Base-by-base conservation (phyloP, 1,139 yeast species). In the Kodamaea sp. region DNA sequence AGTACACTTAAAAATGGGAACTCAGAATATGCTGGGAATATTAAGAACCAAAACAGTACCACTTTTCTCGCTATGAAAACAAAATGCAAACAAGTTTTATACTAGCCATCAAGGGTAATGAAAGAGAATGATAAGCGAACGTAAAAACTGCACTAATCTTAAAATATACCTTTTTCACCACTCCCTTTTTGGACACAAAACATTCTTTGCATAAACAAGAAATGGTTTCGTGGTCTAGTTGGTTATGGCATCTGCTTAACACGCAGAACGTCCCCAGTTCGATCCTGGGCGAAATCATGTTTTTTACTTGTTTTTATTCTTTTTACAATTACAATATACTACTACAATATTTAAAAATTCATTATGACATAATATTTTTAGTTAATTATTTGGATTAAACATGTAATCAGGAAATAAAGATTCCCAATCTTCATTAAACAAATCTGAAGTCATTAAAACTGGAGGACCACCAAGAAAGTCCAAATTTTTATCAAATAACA, bases 181-280 rank as follows among this genome's bases (percentile, higher is more conserved):
- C 20, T 15, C 20, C 4, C 4, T 15, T 4, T 15, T 15, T 4
- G 3, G 4, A 4, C 20, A n/a, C 20, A 15, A 15, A 3, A 15
- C n/a, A 15, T 15, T 15, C 20, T 15, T 15, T 3, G 4, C 4
- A 15, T 4, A 15, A 15, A 15, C 27, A 47, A 39, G 43, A 50
- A 52, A 46, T 44, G 73, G 73, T 66, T 66, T 55, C 63, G 87
- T 87, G 95, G 95, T 87, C 95, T 87, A 87, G 95, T 86, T 70
- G 95, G 95, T 87, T 78, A 87, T 86, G 95, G 94, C 95, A 84
- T 84, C 90, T 86, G 95, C 95, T 85, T 87, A 86, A 87, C 96
- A 87, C 95, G 95, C 95, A 84, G 90, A 84, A 86, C 90, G 96
- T 88, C 96, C 96, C 96, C 96, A 86, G 96, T 88, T 88, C 96